Conservation (phyloP, 768 basidiomycete species). For the Tylopilus plumbeoviolaceoides region DNA sequence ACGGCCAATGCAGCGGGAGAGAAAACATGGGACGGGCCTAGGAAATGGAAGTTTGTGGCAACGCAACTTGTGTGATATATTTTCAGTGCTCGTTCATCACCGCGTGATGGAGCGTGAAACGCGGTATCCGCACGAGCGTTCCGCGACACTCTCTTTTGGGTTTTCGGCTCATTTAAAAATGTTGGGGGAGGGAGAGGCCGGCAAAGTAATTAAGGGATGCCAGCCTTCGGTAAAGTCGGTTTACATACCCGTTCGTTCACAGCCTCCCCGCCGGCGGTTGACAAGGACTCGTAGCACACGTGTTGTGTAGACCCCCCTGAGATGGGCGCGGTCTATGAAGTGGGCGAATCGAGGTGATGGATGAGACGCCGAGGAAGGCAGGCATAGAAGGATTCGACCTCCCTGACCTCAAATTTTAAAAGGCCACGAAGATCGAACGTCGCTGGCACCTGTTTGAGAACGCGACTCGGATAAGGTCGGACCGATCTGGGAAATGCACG, state of each 20-base stretch:
- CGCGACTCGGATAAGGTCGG: conserved; percentile 17
- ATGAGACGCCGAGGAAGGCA: conserved; percentile 5
- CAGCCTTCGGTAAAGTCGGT: background rate
- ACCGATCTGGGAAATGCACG: conserved; percentile 12
- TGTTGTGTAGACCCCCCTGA: conserved; percentile 4
- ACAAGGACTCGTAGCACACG: conserved; percentile 2
- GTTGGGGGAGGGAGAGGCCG: background rate
- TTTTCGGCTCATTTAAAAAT: background rate
- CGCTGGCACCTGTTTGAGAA: conserved; percentile 2
- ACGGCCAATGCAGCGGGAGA: background rate
- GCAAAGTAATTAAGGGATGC: conserved; percentile 2
- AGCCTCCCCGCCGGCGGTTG: background rate
- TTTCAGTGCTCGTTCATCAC: background rate
- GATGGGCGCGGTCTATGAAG: background rate
- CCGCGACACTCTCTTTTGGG: conserved; percentile 22
- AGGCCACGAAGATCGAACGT: conserved; percentile 16
- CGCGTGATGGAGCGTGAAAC: conserved; percentile 8
- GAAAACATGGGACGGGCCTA: background rate
- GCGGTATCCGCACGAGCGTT: conserved; percentile 10
- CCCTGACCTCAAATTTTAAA: no score
- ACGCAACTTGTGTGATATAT: background rate
- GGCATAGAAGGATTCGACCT: background rate
- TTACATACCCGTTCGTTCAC: background rate
- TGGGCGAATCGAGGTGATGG: background rate
- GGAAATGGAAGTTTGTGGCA: conserved; percentile 5